Conservation (phyloP, 495 filamentous ascomycete species). For the Aspergillus sclerotioniger region DNA sequence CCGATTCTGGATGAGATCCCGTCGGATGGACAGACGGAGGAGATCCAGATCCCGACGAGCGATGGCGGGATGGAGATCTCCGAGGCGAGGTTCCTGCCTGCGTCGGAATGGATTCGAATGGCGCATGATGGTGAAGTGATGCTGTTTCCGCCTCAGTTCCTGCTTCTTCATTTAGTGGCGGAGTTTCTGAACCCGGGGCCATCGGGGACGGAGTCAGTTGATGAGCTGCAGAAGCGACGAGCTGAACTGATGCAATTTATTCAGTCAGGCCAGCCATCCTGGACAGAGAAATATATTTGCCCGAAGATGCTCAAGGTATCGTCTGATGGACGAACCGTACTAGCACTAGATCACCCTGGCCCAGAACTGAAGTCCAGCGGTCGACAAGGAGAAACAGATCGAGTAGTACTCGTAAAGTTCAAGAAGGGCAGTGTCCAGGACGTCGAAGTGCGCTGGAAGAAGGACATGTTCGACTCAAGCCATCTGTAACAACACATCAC, state of each 20-base stretch:
- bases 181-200: slow-evolving; percentile 54
- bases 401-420: slow-evolving; percentile 71
- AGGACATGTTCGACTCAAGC: slow-evolving; percentile 44
- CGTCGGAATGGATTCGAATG: slow-evolving; percentile 64
- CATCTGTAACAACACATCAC: slow-evolving; percentile 24
- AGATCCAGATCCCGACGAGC: slow-evolving; percentile 60
- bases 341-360: slow-evolving; percentile 70
- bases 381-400: slow-evolving; percentile 66
- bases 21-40: slow-evolving; percentile 34
- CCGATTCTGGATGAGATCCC: slow-evolving; percentile 29
- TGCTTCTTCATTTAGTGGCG: slow-evolving; percentile 67
- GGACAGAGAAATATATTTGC: slow-evolving; percentile 77
- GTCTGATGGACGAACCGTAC: slow-evolving; percentile 57
- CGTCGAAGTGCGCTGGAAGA: slow-evolving; percentile 52
- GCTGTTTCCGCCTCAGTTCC: slow-evolving; percentile 87
- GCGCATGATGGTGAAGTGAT: slow-evolving; percentile 66
- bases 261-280: slow-evolving; percentile 54
- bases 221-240: slow-evolving; percentile 50
- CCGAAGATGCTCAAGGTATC: slow-evolving; percentile 58
- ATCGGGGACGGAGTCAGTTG: slow-evolving; percentile 25
- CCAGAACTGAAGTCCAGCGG: slow-evolving; percentile 61
- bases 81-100: slow-evolving; percentile 70
- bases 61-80: slow-evolving; percentile 88
- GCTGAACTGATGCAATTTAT: slow-evolving; percentile 58
- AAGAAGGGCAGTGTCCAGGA: slow-evolving; percentile 53